Evolutionary conservation across 1,139 yeast genomes (phyloP).

Genomic region (Saccharomyces hybrid): DNA sequence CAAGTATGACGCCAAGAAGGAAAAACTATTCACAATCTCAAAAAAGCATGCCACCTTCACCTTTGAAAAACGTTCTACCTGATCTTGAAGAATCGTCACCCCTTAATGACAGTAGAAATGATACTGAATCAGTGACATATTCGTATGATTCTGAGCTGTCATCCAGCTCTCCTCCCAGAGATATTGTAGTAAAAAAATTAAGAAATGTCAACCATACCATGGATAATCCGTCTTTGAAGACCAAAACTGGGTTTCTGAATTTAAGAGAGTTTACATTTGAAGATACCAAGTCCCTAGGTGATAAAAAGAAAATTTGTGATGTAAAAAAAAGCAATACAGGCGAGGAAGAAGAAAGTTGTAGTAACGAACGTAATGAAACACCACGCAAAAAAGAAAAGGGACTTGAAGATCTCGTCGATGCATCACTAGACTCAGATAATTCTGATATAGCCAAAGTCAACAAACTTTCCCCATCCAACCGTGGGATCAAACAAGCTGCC

Average conservation of each 20-base stretch:
- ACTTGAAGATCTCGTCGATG: neutral
- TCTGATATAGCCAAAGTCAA: neutral
- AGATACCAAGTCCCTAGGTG: neutral
- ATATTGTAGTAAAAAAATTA: neutral
- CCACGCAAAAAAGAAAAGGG: neutral
- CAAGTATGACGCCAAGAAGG: neutral
- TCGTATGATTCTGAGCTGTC: conserved; percentile 8
- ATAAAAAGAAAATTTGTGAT: neutral
- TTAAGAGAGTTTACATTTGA: conserved; percentile 21
- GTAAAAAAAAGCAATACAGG: conserved; percentile 1
- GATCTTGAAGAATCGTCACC: conserved; percentile 6
- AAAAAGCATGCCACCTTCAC: conserved; percentile 4
- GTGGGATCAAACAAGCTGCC: conserved; percentile 7
- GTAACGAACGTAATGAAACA: neutral
- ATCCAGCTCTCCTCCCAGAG: conserved; percentile 1
- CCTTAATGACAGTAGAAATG: neutral
- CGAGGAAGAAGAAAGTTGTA: neutral
- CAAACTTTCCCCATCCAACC: neutral
- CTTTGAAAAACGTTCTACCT: conserved; percentile 13
- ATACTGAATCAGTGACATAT: conserved; percentile 2
- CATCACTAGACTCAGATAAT: neutral
- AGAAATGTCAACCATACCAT: neutral
- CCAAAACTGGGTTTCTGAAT: conserved; percentile 12
- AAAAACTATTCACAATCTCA: neutral
- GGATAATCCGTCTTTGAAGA: conserved; percentile 6